Conservation (phyloP, 225 moss, liverwort and hornwort genomes). For the Rhytidiadelphus loreus region DNA sequence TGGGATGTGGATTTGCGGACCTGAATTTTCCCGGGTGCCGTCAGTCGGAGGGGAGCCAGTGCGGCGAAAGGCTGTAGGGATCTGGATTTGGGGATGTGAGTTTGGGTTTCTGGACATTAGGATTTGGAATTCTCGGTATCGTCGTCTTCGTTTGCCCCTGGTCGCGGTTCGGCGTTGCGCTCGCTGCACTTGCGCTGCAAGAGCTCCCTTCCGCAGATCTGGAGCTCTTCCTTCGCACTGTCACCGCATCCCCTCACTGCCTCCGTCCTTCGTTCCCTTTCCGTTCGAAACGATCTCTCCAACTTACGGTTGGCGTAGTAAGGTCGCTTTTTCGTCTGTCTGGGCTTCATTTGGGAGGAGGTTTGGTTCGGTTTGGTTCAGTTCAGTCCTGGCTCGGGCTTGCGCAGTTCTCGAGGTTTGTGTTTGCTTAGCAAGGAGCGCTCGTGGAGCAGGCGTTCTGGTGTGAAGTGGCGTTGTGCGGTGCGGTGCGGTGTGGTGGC, state of each 20-base stretch:
- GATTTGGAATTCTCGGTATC: not conserved
- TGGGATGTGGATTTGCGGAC: not conserved
- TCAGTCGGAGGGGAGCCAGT: not conserved
- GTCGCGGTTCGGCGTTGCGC: not conserved
- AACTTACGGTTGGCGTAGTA: not conserved
- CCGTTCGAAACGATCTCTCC: not conserved
- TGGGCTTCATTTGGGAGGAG: not conserved
- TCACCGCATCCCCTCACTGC: not conserved
- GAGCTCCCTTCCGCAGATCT: constrained; percentile 21
- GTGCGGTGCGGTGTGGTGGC: not conserved
- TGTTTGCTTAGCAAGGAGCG: not conserved
- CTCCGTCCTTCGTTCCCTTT: not conserved
- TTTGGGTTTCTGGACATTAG: not conserved
- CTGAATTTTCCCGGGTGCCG: not conserved
- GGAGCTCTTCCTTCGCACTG: not conserved
- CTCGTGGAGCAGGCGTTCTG: not conserved
- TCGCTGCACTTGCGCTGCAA: not conserved
- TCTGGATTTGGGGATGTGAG: not conserved
- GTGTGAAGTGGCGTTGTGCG: not conserved
- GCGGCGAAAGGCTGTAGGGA: not conserved
- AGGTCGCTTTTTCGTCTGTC: not conserved
- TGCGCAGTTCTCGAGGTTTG: not conserved
- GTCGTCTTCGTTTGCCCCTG: not conserved
- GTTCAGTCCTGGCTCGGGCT: not conserved
- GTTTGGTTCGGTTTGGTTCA: not conserved